phyloP scores from a whole-genome alignment of 2,329 filamentous ascomycete genomes.

The Pyricularia pennisetigena region DNA sequence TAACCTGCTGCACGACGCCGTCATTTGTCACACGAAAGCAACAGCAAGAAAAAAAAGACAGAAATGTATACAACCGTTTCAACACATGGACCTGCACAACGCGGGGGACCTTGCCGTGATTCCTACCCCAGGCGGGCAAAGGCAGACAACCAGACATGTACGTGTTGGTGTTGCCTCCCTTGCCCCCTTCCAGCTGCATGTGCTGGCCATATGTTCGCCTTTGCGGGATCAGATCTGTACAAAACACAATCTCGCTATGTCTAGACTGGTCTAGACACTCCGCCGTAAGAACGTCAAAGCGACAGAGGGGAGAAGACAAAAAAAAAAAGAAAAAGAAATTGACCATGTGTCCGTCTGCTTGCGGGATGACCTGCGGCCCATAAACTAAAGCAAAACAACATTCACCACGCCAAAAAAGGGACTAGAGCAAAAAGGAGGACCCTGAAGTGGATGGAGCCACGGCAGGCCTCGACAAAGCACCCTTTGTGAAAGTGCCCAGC shows the following conservation, averaged over 20 bases:
- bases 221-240: not conserved
- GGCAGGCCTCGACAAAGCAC: not conserved
- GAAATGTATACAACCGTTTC: not conserved
- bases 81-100: not conserved
- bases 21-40: not conserved
- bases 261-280: not conserved
- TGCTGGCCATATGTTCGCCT: not conserved
- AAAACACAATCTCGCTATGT: not conserved
- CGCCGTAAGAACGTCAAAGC: not conserved
- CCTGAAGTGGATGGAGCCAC: not conserved
- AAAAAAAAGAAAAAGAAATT: too few relatives aligned
- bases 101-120: not conserved
- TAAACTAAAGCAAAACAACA: not conserved
- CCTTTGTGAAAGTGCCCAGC: not conserved
- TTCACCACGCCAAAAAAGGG: not conserved
- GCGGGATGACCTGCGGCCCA: too few relatives aligned
- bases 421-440: not conserved
- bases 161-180: not conserved
- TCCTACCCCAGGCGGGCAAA: not conserved
- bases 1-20: not conserved
- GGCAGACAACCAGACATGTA: not conserved
- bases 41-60: not conserved
- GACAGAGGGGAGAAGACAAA: too few relatives aligned
- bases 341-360: not conserved
- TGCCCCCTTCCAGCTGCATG: not conserved